These are phyloP conservation scores for Zarea fungicola DNA, from an alignment of 2,329 filamentous ascomycete genomes.

Conservation along the genomic window DNA sequence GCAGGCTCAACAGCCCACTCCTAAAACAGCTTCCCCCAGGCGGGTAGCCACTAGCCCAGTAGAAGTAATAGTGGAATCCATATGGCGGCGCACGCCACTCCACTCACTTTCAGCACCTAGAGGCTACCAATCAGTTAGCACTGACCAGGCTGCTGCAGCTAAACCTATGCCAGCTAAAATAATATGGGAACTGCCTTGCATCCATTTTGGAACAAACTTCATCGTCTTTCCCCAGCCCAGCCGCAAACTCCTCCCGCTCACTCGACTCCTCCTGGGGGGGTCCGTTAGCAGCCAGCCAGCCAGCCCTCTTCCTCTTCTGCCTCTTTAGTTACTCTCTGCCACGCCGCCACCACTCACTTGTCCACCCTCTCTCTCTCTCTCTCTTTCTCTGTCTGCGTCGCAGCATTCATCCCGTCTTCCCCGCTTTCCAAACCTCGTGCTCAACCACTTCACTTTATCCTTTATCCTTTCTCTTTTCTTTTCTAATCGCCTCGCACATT, in stretches of 20 bases:
- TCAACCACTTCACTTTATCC: slow-evolving; percentile 8
- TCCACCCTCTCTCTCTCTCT: background rate
- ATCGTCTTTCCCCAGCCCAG: background rate
- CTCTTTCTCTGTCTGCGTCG: slow-evolving; percentile 14
- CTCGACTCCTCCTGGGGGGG: too few relatives aligned
- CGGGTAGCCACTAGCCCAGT: slow-evolving; percentile 5
- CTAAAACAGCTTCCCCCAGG: background rate
- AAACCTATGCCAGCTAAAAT: too few relatives aligned
- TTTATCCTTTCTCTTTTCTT: slow-evolving; percentile 5
- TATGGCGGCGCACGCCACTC: background rate
- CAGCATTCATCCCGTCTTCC: slow-evolving; percentile 20
- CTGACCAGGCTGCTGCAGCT: background rate
- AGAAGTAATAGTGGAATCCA: background rate
- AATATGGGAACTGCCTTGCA: background rate
- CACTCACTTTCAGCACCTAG: too few relatives aligned
- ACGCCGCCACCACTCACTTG: background rate
- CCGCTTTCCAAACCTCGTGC: slow-evolving; percentile 15
- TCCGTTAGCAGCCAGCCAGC: too few relatives aligned
- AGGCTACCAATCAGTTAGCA: too few relatives aligned
- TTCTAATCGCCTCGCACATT: slow-evolving; percentile 15
- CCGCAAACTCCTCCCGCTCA: too few relatives aligned
- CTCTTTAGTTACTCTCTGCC: background rate
- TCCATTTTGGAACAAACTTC: slow-evolving; percentile 5
- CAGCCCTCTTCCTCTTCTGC: background rate
- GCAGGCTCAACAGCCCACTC: background rate